Percentiles rank a stretch among this genome's conserved stretches.
phyloP scores from a whole-genome alignment of 495 filamentous ascomycete species.

The Aspergillus biplanus region DNA sequence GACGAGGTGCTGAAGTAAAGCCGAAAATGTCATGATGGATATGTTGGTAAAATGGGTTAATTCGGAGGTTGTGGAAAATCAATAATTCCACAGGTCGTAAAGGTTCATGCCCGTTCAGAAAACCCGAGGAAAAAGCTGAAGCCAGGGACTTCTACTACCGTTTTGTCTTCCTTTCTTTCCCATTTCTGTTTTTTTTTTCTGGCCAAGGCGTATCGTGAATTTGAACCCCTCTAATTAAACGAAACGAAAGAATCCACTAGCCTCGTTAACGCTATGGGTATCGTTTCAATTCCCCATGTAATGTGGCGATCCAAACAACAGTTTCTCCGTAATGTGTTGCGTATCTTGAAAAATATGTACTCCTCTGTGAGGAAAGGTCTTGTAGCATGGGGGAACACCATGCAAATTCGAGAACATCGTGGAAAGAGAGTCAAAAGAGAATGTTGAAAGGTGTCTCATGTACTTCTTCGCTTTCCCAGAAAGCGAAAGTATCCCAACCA shows the following conservation, averaged over 20 bases:
- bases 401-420: slow-evolving; percentile 1
- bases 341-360: slow-evolving; percentile 13
- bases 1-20: slow-evolving; percentile 5
- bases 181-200: background rate
- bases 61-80: background rate
- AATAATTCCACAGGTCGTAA: slow-evolving; percentile 8
- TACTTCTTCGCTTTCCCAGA: slow-evolving; percentile 14
- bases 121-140: background rate
- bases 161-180: background rate
- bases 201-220: background rate
- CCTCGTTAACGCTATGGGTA: background rate
- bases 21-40: slow-evolving; percentile 1
- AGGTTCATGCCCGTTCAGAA: background rate
- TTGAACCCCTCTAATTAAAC: background rate
- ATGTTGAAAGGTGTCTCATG: slow-evolving; percentile 11
- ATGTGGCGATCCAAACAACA: slow-evolving; percentile 1
- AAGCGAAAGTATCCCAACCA: slow-evolving; percentile 19
- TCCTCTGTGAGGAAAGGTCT: background rate
- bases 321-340: background rate
- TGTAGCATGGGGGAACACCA: slow-evolving; percentile 1
- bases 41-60: background rate
- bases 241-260: background rate
- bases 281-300: slow-evolving; percentile 1
- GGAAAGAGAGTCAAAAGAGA: slow-evolving; percentile 7
- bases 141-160: background rate